Base-by-base conservation (phyloP, 306 rosid genomes). In the Trifolium fragiferum region DNA sequence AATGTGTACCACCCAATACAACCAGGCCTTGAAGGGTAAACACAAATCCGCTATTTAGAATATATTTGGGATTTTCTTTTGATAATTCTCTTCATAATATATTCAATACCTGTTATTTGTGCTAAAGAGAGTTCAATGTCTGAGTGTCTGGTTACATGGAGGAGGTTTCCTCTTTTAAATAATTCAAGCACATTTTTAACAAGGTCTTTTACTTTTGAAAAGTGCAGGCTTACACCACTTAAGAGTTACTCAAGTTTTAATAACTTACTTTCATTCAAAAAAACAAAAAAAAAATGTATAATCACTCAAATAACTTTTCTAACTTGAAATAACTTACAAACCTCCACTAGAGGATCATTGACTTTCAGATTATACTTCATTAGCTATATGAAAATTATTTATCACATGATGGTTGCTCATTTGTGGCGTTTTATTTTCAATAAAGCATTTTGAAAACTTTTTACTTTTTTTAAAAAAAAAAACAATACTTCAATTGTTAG, bases 11-110 rank as follows among this genome's bases (percentile, higher is more conserved):
- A 81, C 80, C 96, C 99, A 38, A 37, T 79, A 49, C 86, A 89
- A 63, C 98, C 98, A 6, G 98, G 99, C 74, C 84, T 95, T 74
- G 98, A 95, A 81, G 98, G 99, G 99, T 92, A 90, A 86, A 77
- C 21, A 70, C 37, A 70, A 75, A 27, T 58, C 58, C 14, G 2
- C 78, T 23, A 55, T 60, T 33, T 11, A 72, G 35, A 78, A 57
- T 73, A 14, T 19, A 11, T 18, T 19, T 60, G n/a, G 73, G 35
- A 61, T 32, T 44, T 76, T 70, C 21, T 53, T 66, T n/a, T 72
- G 47, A 20, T 43, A 25, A 66, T 62, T 66, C 58, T 43, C 59
- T 47, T 75, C 63, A n/a, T 33, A 21, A 57, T 38, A 19, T 50
- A 68, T 68, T 59, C 55, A 49, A 25, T 79, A 16, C 63, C 43